These are phyloP conservation scores for Penicillium mononematosum DNA, from an alignment of 495 filamentous ascomycete species.

Conservation along the genomic window DNA sequence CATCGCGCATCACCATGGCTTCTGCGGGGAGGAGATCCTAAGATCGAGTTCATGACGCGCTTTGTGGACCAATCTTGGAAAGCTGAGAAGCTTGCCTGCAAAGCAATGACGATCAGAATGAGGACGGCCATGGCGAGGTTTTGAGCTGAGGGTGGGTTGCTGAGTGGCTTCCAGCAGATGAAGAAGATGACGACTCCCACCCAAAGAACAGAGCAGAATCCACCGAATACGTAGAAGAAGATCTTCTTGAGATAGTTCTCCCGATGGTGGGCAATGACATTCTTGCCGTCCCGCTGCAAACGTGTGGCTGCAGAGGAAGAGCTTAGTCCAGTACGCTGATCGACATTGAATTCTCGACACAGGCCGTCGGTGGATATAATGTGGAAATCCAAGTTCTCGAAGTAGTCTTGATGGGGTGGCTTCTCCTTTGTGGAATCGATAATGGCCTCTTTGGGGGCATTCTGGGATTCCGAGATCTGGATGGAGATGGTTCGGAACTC, in stretches of 20 bases:
- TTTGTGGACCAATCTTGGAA: slow-evolving; percentile 67
- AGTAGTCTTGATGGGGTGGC: slow-evolving; percentile 39
- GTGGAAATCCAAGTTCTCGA: slow-evolving; percentile 43
- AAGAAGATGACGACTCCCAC: slow-evolving; percentile 67
- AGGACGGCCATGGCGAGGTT: slow-evolving; percentile 71
- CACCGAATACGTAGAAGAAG: slow-evolving; percentile 68
- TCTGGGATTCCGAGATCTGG: slow-evolving; percentile 45
- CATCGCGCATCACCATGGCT: slow-evolving; percentile 61
- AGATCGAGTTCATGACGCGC: slow-evolving; percentile 64
- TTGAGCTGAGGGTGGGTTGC: slow-evolving; percentile 61
- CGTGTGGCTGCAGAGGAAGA: slow-evolving; percentile 36
- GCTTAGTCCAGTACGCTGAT: slow-evolving; percentile 31
- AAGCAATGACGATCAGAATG: slow-evolving; percentile 62
- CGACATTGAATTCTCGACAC: slow-evolving; percentile 37
- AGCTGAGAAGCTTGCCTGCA: slow-evolving; percentile 69
- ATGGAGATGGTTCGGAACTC: slow-evolving; percentile 49
- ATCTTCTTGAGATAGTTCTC: slow-evolving; percentile 56
- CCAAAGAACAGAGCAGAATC: slow-evolving; percentile 70
- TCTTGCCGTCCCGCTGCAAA: slow-evolving; percentile 57
- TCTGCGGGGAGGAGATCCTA: slow-evolving; percentile 65
- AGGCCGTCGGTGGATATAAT: slow-evolving; percentile 27
- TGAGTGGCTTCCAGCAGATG: slow-evolving; percentile 71
- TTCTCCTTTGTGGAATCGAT: slow-evolving; percentile 26
- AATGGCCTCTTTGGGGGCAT: slow-evolving; percentile 24
- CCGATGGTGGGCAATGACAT: slow-evolving; percentile 57